Evolutionary conservation across 306 rosid genomes (phyloP).

Genomic region (Pterocarpus macrocarpus): DNA sequence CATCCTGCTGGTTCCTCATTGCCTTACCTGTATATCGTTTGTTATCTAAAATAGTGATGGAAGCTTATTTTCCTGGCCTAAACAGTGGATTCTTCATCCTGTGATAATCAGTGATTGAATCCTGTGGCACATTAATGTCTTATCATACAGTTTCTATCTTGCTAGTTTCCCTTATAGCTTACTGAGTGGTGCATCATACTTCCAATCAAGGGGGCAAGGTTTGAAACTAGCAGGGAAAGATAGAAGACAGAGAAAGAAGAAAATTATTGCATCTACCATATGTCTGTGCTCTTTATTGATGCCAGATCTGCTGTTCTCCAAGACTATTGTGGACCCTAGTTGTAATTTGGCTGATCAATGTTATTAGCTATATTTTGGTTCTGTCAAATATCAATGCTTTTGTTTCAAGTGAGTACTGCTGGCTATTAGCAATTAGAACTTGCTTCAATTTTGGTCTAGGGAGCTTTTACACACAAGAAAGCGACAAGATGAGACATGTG

Average conservation of each 20-base stretch:
- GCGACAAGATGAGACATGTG: slow-evolving; percentile 66
- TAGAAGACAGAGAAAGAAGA: neutral
- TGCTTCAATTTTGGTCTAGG: slow-evolving; percentile 54
- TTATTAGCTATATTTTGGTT: slow-evolving; percentile 21
- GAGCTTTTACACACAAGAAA: slow-evolving; percentile 72
- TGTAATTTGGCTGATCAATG: slow-evolving; percentile 9
- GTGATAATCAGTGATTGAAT: neutral
- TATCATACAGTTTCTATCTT: slow-evolving; percentile 4
- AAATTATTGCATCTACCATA: neutral
- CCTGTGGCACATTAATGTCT: neutral
- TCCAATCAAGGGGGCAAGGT: slow-evolving; percentile 9
- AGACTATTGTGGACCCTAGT: neutral
- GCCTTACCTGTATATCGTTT: neutral
- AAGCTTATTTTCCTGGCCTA: neutral
- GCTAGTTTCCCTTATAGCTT: neutral
- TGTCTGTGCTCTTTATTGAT: slow-evolving; percentile 22
- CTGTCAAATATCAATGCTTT: slow-evolving; percentile 23
- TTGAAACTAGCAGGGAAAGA: neutral
- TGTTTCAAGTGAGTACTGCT: slow-evolving; percentile 26
- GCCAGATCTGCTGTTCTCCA: neutral
- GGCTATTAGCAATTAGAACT: slow-evolving; percentile 7
- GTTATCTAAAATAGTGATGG: neutral
- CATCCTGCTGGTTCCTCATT: no score
- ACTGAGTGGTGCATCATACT: neutral
- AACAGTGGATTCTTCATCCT: slow-evolving; percentile 7